Evolutionary conservation across 768 basidiomycete genomes (phyloP).

Genomic region (Russula compacta): DNA sequence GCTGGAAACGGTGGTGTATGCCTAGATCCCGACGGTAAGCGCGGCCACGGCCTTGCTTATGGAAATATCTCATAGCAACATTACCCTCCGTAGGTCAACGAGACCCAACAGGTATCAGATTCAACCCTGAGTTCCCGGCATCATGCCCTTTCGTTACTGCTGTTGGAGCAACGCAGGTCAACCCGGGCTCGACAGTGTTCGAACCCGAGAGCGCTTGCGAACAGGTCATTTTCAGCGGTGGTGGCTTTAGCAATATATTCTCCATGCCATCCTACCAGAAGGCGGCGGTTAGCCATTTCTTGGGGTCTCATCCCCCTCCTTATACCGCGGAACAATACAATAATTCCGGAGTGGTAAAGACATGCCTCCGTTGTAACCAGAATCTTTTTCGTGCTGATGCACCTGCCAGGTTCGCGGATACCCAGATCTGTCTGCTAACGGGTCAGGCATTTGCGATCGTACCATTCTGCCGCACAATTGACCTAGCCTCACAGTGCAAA

Average conservation of each 20-base stretch:
- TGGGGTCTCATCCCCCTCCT: slow-evolving; percentile 28
- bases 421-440: slow-evolving; percentile 30
- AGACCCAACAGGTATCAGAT: slow-evolving; percentile 18
- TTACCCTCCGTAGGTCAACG: background rate
- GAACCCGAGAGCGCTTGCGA: slow-evolving; percentile 34
- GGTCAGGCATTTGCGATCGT: slow-evolving; percentile 17
- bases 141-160: slow-evolving; percentile 35
- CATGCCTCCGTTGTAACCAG: background rate
- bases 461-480: background rate
- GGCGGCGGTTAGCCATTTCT: slow-evolving; percentile 24
- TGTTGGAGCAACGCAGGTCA: slow-evolving; percentile 33
- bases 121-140: slow-evolving; percentile 37
- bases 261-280: slow-evolving; percentile 30
- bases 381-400: background rate
- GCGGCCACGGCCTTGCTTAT: background rate
- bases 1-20: slow-evolving; percentile 29
- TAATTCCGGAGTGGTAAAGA: slow-evolving; percentile 26
- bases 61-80: background rate
- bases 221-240: slow-evolving; percentile 31
- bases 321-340: slow-evolving; percentile 29
- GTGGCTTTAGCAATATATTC: slow-evolving; percentile 36
- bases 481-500: background rate
- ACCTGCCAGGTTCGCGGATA: slow-evolving; percentile 23
- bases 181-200: slow-evolving; percentile 25
- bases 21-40: slow-evolving; percentile 26